A percentile compares a stretch with the other conserved stretches of the same genome.
These are phyloP conservation scores for Aspergillus coremiiformis DNA, from an alignment of 495 filamentous ascomycete species.

Conservation along the genomic window DNA sequence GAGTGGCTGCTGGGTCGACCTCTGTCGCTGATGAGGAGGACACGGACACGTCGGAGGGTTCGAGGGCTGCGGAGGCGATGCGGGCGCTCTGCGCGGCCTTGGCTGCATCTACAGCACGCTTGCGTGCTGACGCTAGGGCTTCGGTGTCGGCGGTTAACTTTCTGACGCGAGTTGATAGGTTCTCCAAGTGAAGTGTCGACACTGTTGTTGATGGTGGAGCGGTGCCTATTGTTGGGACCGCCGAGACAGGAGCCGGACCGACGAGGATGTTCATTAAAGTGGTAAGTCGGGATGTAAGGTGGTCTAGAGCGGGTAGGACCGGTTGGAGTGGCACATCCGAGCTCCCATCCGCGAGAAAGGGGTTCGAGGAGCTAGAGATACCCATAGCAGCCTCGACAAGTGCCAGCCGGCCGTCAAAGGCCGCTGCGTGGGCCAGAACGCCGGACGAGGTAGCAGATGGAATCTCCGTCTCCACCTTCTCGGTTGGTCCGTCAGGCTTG, in stretches of 20 bases:
- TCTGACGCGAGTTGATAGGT: slow-evolving; percentile 62
- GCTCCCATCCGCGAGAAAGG: slow-evolving; percentile 53
- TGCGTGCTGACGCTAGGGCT: slow-evolving; percentile 62
- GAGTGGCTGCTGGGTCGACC: slow-evolving; percentile 19
- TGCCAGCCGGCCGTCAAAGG: slow-evolving; percentile 76
- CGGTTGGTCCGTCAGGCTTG: slow-evolving; percentile 1
- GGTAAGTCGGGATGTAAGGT: slow-evolving; percentile 40
- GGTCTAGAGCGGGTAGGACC: slow-evolving; percentile 69
- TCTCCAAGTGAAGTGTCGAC: slow-evolving; percentile 53
- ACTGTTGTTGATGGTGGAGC: slow-evolving; percentile 17
- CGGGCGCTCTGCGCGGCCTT: slow-evolving; percentile 57
- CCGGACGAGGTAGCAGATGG: slow-evolving; percentile 50
- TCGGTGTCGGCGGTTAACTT: slow-evolving; percentile 75
- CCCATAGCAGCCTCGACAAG: slow-evolving; percentile 77
- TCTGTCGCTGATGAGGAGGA: slow-evolving; percentile 46
- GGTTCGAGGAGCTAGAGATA: slow-evolving; percentile 58
- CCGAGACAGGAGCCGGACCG: slow-evolving; percentile 32
- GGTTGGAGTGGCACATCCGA: slow-evolving; percentile 63
- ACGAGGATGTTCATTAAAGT: slow-evolving; percentile 38
- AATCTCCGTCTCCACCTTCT: slow-evolving; percentile 14
- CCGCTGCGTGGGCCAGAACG: slow-evolving; percentile 70
- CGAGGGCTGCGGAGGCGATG: slow-evolving; percentile 37
- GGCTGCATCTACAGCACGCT: slow-evolving; percentile 60
- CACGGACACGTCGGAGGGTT: slow-evolving; percentile 36
- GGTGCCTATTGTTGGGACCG: slow-evolving; percentile 14